Percentiles rank a stretch among this genome's conserved stretches.
phyloP scores from a whole-genome alignment of 768 basidiomycete genomes.

The Tubosaeta brunneosetosa region DNA sequence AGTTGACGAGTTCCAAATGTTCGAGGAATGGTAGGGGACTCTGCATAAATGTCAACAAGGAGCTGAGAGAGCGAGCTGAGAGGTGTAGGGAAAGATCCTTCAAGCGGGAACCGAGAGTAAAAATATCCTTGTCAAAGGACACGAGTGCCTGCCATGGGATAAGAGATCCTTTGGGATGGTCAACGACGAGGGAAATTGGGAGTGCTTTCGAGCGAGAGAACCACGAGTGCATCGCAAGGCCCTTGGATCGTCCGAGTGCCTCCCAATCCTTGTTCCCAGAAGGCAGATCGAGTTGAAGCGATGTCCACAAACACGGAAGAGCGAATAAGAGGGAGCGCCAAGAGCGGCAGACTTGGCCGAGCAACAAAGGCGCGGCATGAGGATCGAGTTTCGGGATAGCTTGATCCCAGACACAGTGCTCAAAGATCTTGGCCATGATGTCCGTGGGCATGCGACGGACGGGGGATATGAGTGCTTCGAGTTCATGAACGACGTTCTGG shows the following conservation, averaged over 20 bases:
- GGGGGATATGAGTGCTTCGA: conserved; percentile 27
- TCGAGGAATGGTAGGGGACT: conserved; percentile 19
- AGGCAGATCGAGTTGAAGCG: conserved; percentile 23
- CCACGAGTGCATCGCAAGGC: conserved; percentile 28
- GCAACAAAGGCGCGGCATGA: conserved; percentile 19
- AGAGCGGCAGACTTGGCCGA: conserved; percentile 28
- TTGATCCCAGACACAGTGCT: conserved; percentile 17
- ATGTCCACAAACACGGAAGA: conserved; percentile 24
- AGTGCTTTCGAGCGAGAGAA: conserved; percentile 28
- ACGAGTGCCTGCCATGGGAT: conserved; percentile 27
- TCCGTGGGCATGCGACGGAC: conserved; percentile 30
- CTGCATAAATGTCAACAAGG: conserved; percentile 27
- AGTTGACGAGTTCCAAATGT: conserved; percentile 25
- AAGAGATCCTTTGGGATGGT: conserved; percentile 19
- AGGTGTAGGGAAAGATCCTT: conserved; percentile 18
- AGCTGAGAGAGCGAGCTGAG: conserved; percentile 22
- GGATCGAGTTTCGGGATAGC: conserved; percentile 9
- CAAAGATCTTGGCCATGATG: conserved; percentile 26
- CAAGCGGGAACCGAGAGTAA: conserved; percentile 21
- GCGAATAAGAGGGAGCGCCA: conserved; percentile 29
- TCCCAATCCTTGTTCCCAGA: conserved; percentile 20
- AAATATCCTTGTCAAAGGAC: conserved; percentile 27
- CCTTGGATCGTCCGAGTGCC: conserved; percentile 22
- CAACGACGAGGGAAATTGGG: conserved; percentile 23
- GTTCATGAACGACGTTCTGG: conserved; percentile 17